These are phyloP conservation scores for Penstemon eatonii DNA, from an alignment of 257 asterid species.

Conservation along the genomic window DNA sequence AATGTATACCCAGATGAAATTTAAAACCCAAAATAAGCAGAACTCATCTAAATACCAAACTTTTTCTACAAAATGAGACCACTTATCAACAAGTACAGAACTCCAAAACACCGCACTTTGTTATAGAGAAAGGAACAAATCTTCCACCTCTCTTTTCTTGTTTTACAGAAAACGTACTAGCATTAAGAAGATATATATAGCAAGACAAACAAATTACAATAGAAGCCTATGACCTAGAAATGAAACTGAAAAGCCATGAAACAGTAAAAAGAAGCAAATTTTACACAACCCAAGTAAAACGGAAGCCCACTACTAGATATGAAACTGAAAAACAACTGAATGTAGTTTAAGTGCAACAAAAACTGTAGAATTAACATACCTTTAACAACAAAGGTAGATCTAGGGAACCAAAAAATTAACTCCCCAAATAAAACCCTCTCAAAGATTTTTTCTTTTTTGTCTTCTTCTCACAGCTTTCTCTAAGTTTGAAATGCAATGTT, in stretches of 20 bases:
- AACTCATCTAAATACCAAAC: constrained; percentile 5
- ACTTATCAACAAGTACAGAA: constrained; percentile 13
- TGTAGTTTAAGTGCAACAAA: constrained; percentile 9
- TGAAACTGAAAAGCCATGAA: background rate
- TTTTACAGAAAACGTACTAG: background rate
- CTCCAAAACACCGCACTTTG: background rate
- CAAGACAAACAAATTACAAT: background rate
- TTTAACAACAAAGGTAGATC: constrained; percentile 32
- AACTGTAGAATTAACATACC: constrained; percentile 21
- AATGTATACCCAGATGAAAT: constrained; percentile 6
- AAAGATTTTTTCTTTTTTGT: too few species aligned
- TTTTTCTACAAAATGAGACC: constrained; percentile 2
- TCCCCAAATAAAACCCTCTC: constrained; percentile 25
- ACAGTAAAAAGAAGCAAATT: background rate
- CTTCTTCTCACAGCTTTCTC: background rate
- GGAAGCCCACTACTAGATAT: too few species aligned
- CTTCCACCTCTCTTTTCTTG: background rate
- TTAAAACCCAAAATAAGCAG: constrained; percentile 9
- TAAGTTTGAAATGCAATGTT: constrained; percentile 21
- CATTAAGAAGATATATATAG: constrained; percentile 17
- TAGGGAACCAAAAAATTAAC: constrained; percentile 28
- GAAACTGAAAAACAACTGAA: background rate
- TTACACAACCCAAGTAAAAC: too few species aligned
- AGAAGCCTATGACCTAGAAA: background rate
- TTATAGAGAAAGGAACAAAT: background rate